A percentile compares a stretch with the other conserved stretches of the same genome.
phyloP scores from a whole-genome alignment of 176 grass and related monocot species.

The maize (Zea mays) region Zm-B73-REFERENCE-NAM-5.0 NC_050098.1:113440501-113441000 shows the following conservation, averaged over 20 bases:
- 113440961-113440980: background rate
- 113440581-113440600: background rate
- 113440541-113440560: background rate
- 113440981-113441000: background rate
- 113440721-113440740: background rate
- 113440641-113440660: no score
- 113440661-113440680: no score
- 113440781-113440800: background rate
- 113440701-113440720: background rate
- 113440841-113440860: background rate
- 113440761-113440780: background rate
- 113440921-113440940: background rate
- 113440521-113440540: background rate
- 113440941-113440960: background rate
- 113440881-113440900: conserved; percentile 57
- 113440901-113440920: background rate
- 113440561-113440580: background rate
- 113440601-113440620: no score
- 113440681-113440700: background rate
- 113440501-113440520: background rate
- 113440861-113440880: conserved; percentile 54
- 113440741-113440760: background rate
- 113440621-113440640: no score
- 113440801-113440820: background rate
- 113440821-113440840: background rate